Evolutionary conservation across 352 stramenopile genomes (phyloP).

Genomic region (Phytophthora citricola): DNA sequence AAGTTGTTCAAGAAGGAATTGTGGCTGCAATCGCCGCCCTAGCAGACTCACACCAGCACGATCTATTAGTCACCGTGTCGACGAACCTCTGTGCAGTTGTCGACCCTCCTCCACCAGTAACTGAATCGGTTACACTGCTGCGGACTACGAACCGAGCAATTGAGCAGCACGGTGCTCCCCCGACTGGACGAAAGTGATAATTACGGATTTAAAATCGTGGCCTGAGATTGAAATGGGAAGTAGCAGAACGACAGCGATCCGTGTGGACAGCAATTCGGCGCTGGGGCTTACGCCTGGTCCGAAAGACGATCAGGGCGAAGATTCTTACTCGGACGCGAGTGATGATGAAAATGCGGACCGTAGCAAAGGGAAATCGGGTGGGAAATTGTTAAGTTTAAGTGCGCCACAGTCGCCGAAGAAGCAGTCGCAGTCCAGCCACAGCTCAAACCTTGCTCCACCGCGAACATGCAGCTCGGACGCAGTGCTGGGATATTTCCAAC

Average conservation of each 20-base stretch:
- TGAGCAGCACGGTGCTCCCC: conserved; percentile 54
- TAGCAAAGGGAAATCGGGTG: conserved; percentile 29
- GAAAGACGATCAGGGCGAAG: conserved; percentile 34
- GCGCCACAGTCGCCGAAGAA: conserved; percentile 21
- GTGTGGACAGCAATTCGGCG: conserved; percentile 22
- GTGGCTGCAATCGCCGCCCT: conserved; percentile 67
- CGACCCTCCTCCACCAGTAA: conserved; percentile 3
- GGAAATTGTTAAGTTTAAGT: conserved; percentile 11
- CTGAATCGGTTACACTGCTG: conserved; percentile 29
- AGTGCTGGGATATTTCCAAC: conserved; percentile 57
- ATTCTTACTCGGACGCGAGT: conserved; percentile 51
- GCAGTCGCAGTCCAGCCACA: conserved; percentile 8
- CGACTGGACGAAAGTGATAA: conserved; percentile 66
- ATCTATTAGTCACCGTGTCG: conserved; percentile 50
- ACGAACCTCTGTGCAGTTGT: conserved; percentile 32
- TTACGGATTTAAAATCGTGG: conserved; percentile 57
- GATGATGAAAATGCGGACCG: conserved; percentile 42
- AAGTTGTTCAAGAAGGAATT: conserved; percentile 76
- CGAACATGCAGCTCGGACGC: conserved; percentile 63
- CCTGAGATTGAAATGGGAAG: conserved; percentile 45
- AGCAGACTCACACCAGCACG: conserved; percentile 65
- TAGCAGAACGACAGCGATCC: conserved; percentile 23
- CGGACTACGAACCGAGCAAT: conserved; percentile 45
- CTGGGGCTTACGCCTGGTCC: conserved; percentile 22
- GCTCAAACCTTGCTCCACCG: conserved; percentile 41